Evolutionary conservation across 352 stramenopile species (phyloP), one percentile per base, ranked within the genome.

Genomic region (Phytophthora citricola): DNA sequence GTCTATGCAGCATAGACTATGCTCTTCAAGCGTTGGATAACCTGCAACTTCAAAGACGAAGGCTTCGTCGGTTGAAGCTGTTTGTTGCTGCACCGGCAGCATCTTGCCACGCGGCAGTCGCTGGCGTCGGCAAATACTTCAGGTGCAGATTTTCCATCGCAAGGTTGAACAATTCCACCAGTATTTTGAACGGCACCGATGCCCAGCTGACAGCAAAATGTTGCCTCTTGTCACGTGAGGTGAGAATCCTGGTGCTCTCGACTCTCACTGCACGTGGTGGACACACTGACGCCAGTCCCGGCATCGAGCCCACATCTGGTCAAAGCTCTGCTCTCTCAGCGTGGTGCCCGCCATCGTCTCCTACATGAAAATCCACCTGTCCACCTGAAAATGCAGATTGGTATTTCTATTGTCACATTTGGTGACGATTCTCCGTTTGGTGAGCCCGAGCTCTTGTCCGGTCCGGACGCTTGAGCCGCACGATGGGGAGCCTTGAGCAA

Each of bases 41-140:
- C 31, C 31, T 34, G 60, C 52, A 68, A 63, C 60, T 68, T 68
- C 60, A 64, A 64, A 50, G 45, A 29, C 46, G 11, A 22, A 12
- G 20, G 41, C 41, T 11, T 47, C 41, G 41, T 47, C 22, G n/a
- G 8, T 47, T 47, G 41, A 7, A 29, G 20, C 4, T 43, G 17
- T 40, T 38, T 24, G 41, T 26, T 43, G 41, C n/a, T 43, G 39
- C 31, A 36, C 41, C 53, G 27, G 20, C 53, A 45, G 15, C 15
- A 64, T 12, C 9, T 48, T 46, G 31, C 48, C 58, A 66, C 40
- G 39, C 48, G 39, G 31, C 40, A 46, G 15, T 52, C 24, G 32
- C 32, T 60, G 20, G 26, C 32, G 14, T 26, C 14, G 24, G 38
- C 31, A 26, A 2, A 11, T 26, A 10, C 14, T n/a, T 34, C 31